Percentiles rank a stretch among this genome's conserved stretches.
These are phyloP conservation scores for Heterobasidion irregulare DNA, from an alignment of 1,284 basidiomycete genomes.

Conservation along the genomic window DNA sequence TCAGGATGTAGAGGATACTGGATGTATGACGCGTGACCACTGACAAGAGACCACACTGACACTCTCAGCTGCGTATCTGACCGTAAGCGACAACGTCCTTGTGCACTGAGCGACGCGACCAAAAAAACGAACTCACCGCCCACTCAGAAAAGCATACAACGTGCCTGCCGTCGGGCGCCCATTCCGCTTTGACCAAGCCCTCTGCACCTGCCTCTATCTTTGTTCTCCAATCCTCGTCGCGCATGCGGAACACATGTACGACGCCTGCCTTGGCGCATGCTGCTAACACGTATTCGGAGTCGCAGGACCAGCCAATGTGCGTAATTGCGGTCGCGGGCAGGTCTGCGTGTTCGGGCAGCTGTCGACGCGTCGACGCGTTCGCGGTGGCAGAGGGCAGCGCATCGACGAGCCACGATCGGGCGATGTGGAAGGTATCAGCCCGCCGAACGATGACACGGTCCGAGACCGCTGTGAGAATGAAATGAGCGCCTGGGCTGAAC, in stretches of 20 bases:
- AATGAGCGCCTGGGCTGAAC: slow-evolving; percentile 69
- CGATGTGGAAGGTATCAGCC: slow-evolving; percentile 69
- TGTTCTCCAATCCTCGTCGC: slow-evolving; percentile 67
- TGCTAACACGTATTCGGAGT: slow-evolving; percentile 76
- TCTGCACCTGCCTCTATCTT: slow-evolving; percentile 74
- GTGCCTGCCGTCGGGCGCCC: slow-evolving; percentile 75
- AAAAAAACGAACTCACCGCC: slow-evolving; percentile 49
- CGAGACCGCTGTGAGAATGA: slow-evolving; percentile 64
- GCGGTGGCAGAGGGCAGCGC: slow-evolving; percentile 38
- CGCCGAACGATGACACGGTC: slow-evolving; percentile 68
- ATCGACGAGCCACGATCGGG: slow-evolving; percentile 62
- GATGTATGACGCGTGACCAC: slow-evolving; percentile 64
- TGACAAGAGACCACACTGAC: slow-evolving; percentile 71
- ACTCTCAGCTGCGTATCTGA: slow-evolving; percentile 53
- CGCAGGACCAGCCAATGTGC: slow-evolving; percentile 73
- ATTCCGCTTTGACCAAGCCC: slow-evolving; percentile 76
- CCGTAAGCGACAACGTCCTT: not conserved
- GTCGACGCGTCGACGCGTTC: slow-evolving; percentile 18
- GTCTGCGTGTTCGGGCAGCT: slow-evolving; percentile 9
- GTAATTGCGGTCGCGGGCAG: slow-evolving; percentile 37
- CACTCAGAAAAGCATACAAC: slow-evolving; percentile 85
- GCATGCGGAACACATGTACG: slow-evolving; percentile 66
- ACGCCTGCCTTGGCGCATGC: slow-evolving; percentile 56
- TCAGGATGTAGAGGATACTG: slow-evolving; percentile 75
- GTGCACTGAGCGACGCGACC: not conserved